Evolutionary conservation across 2,329 filamentous ascomycete genomes (phyloP).

Genomic region (Colletotrichum sp.): DNA sequence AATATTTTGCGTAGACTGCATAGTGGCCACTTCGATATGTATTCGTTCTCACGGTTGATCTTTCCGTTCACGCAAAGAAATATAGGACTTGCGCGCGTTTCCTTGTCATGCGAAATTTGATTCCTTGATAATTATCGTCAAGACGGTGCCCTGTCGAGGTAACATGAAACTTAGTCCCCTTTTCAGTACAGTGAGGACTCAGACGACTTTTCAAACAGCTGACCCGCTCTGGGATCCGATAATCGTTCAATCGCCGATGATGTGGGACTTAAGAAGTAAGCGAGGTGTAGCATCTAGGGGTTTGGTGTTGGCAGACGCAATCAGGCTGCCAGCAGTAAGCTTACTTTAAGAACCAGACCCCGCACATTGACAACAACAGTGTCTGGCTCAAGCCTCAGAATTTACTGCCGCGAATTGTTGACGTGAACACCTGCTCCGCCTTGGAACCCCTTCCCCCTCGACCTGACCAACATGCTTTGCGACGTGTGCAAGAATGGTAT

Average conservation of each 20-base stretch:
- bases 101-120: not conserved
- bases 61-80: accelerated
- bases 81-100: not conserved
- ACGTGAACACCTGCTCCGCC: not conserved
- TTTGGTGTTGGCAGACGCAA: not conserved
- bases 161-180: not conserved
- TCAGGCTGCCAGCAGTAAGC: not conserved
- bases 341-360: not conserved
- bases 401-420: accelerated
- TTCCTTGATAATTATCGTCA: not conserved
- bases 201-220: not conserved
- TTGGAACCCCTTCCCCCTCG: not conserved
- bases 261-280: not conserved
- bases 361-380: not conserved
- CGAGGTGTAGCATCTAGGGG: not conserved
- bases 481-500: not conserved
- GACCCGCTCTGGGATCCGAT: not conserved
- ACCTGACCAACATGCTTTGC: not conserved
- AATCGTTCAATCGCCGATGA: not conserved
- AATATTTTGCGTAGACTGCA: not conserved
- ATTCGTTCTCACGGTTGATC: accelerated
- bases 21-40: not conserved
- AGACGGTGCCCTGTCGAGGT: not conserved
- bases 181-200: not conserved
- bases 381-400: too few species aligned